Conservation (phyloP, 2,329 filamentous ascomycete species). For the Pseudogymnoascus destructans region DNA sequence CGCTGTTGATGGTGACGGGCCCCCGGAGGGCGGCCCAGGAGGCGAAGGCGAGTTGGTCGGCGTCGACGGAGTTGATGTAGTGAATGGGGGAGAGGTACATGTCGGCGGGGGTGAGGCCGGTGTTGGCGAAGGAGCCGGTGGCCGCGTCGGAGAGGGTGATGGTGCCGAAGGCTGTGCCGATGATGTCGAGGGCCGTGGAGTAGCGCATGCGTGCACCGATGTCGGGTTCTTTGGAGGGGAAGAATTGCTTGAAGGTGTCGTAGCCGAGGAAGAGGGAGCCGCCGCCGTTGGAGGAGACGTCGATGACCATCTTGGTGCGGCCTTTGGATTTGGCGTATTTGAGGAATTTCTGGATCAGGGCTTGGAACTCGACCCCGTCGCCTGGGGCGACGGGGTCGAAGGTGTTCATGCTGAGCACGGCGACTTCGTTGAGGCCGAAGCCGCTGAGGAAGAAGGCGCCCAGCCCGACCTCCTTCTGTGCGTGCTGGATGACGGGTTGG, state of each 20-base stretch:
- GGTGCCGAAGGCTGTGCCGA: slow-evolving; percentile 11
- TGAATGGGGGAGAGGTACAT: neutral
- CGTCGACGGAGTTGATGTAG: slow-evolving; percentile 1
- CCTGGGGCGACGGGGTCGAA: slow-evolving; percentile 24
- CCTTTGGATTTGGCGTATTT: slow-evolving; percentile 31
- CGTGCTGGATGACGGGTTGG: slow-evolving; percentile 8
- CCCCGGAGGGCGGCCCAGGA: slow-evolving; percentile 19
- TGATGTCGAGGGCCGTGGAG: slow-evolving; percentile 16
- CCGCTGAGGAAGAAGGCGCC: slow-evolving; percentile 17
- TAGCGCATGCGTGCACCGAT: slow-evolving; percentile 18
- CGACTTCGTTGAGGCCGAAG: slow-evolving; percentile 18
- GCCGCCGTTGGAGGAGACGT: slow-evolving; percentile 47
- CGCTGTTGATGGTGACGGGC: slow-evolving; percentile 15
- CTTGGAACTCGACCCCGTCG: slow-evolving; percentile 20
- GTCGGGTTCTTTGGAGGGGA: slow-evolving; percentile 23
- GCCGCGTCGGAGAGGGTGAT: neutral
- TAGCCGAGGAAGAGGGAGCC: slow-evolving; percentile 37
- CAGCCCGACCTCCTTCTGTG: neutral
- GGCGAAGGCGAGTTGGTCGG: slow-evolving; percentile 13
- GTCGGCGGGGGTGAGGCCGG: neutral
- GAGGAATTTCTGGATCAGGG: slow-evolving; percentile 30
- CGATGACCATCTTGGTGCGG: slow-evolving; percentile 50
- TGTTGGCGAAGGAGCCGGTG: neutral
- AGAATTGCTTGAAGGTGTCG: slow-evolving; percentile 34
- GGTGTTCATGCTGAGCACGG: slow-evolving; percentile 27